Percentiles rank a stretch among this genome's conserved stretches.
Conservation (phyloP, 257 asterid genomes). For the Avicennia marina region DNA sequence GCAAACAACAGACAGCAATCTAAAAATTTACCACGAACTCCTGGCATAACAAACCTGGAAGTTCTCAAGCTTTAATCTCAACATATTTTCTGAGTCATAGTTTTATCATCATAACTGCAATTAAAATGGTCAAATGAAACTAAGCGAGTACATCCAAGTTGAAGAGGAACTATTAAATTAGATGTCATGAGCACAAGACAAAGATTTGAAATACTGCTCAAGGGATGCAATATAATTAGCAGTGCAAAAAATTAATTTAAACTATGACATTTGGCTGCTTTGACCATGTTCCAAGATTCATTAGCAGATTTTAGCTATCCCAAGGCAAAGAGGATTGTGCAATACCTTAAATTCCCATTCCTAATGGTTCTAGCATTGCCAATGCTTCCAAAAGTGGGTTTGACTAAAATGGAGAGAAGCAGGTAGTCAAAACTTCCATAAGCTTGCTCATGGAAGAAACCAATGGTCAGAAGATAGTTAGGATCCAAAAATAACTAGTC, state of each 20-base stretch:
- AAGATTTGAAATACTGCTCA: background rate
- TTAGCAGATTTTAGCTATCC: conserved; percentile 8
- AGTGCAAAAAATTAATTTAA: background rate
- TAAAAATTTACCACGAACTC: conserved; percentile 5
- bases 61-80: conserved; percentile 76
- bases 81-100: conserved; percentile 77
- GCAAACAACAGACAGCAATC: conserved; percentile 3
- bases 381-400: conserved; percentile 98
- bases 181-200: no score
- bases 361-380: conserved; percentile 96
- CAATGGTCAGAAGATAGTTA: conserved; percentile 7
- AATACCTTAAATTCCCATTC: conserved; percentile 95
- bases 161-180: background rate
- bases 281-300: conserved; percentile 8
- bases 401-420: conserved; percentile 48
- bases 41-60: conserved; percentile 66
- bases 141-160: conserved; percentile 18
- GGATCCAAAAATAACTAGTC: no score
- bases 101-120: conserved; percentile 85
- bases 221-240: no score
- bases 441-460: conserved; percentile 20
- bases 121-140: conserved; percentile 8
- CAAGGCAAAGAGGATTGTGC: conserved; percentile 12
- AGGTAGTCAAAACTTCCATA: conserved; percentile 25
- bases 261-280: background rate